Evolutionary conservation across 1,284 basidiomycete genomes (phyloP).

Genomic region (Calocybe gambosa): DNA sequence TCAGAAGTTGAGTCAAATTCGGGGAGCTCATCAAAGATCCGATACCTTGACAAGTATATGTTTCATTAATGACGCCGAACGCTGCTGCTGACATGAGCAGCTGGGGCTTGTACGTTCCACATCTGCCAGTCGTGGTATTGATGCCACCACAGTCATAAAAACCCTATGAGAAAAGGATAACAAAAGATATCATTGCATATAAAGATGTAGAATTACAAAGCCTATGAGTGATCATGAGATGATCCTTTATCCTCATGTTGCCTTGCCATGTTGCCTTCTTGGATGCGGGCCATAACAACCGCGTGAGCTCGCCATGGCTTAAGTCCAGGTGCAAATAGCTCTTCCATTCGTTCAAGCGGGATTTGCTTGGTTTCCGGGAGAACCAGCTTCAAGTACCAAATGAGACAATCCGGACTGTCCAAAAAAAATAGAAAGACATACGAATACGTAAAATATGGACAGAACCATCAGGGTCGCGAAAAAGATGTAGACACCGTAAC

Average conservation of each 20-base stretch:
- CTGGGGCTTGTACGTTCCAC: too few relatives aligned
- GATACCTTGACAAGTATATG: conserved; percentile 2
- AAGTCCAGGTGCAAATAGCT: conserved; percentile 25
- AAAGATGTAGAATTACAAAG: conserved; percentile 11
- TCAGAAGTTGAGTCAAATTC: background rate
- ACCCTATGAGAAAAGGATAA: background rate
- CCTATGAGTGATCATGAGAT: conserved; percentile 9
- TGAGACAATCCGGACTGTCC: background rate
- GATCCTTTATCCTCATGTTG: conserved; percentile 5
- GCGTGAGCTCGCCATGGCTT: conserved; percentile 22
- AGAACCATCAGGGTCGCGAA: conserved; percentile 30
- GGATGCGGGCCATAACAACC: conserved; percentile 19
- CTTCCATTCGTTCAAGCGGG: conserved; percentile 32
- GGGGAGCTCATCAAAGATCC: conserved; percentile 8
- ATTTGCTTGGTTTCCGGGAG: conserved; percentile 31
- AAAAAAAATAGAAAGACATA: conserved; percentile 14
- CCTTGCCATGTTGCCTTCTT: conserved; percentile 10
- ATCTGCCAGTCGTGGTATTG: background rate
- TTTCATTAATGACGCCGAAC: conserved; percentile 1
- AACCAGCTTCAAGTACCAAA: conserved; percentile 17
- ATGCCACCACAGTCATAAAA: background rate
- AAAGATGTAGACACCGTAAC: conserved; percentile 31
- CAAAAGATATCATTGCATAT: conserved; percentile 9
- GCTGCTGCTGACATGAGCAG: too few relatives aligned
- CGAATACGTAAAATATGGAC: conserved; percentile 26